A percentile compares a stretch with the other conserved stretches of the same genome.
Evolutionary conservation across 768 basidiomycete genomes (phyloP).

Genomic region (Coprinopsis marcescibilis): DNA sequence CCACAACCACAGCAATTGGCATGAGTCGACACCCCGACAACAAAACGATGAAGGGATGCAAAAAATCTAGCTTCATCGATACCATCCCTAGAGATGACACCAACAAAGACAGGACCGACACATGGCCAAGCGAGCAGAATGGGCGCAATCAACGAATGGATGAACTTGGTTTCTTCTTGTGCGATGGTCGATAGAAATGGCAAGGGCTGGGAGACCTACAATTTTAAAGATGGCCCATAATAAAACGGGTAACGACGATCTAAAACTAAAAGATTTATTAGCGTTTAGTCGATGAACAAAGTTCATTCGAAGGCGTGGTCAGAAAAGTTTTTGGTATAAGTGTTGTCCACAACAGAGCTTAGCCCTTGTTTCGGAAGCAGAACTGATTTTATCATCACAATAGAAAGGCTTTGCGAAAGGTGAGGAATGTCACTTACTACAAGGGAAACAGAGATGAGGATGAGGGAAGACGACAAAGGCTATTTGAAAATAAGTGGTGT

Average conservation of each 20-base stretch:
- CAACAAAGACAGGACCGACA: neutral
- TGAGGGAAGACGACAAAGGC: too few species aligned
- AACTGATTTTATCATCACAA: slow-evolving; percentile 11
- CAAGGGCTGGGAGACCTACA: neutral
- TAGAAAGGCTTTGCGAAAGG: neutral
- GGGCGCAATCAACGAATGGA: slow-evolving; percentile 13
- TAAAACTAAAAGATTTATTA: neutral
- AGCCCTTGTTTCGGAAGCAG: slow-evolving; percentile 12
- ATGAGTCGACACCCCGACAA: neutral
- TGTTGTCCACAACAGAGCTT: slow-evolving; percentile 11
- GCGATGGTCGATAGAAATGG: neutral
- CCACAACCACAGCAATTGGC: neutral
- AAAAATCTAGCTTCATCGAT: neutral
- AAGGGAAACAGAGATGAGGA: neutral
- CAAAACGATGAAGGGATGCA: slow-evolving; percentile 2
- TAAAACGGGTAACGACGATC: neutral
- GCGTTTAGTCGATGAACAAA: neutral
- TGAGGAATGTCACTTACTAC: neutral
- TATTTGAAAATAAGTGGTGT: too few species aligned
- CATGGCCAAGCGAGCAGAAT: neutral
- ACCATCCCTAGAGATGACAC: neutral
- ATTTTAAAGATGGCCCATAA: too few species aligned
- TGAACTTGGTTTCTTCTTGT: slow-evolving; percentile 12
- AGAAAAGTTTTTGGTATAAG: slow-evolving; percentile 11
- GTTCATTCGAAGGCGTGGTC: neutral